Conservation (phyloP, 1,284 basidiomycete species). For the Entoloma clypeatum region DNA sequence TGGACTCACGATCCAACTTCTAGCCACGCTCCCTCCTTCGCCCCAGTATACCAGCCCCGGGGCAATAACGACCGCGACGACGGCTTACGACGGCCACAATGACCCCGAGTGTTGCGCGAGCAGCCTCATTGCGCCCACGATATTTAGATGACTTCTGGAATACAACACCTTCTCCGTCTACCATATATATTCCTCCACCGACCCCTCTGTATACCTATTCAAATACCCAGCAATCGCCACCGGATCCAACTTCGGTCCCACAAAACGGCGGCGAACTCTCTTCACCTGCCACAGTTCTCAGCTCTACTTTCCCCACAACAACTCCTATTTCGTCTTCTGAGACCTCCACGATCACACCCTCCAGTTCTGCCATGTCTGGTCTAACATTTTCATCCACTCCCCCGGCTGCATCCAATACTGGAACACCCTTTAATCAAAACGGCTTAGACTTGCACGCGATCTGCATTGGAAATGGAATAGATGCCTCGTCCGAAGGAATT, state of each 20-base stretch:
- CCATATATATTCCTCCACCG: constrained; percentile 11
- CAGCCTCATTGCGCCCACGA: constrained; percentile 16
- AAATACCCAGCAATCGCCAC: constrained; percentile 11
- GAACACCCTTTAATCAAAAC: constrained; percentile 15
- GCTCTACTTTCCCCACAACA: constrained; percentile 35
- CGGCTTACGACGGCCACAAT: constrained; percentile 12
- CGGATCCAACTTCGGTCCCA: constrained; percentile 4
- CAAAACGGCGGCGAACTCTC: constrained; percentile 9
- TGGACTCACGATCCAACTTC: no score
- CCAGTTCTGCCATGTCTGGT: no score
- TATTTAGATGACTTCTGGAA: constrained; percentile 14
- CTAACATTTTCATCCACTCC: constrained; percentile 20
- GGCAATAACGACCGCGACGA: constrained; percentile 17
- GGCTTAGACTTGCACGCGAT: constrained; percentile 34
- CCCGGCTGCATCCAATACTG: constrained; percentile 21
- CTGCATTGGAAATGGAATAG: constrained; percentile 63
- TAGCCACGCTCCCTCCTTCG: no score
- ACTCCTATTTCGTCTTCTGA: no score
- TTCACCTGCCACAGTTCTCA: constrained; percentile 19
- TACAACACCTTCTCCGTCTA: constrained; percentile 11
- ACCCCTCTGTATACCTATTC: constrained; percentile 10
- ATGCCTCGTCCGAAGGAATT: constrained; percentile 60
- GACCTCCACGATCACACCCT: no score
- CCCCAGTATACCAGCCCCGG: constrained; percentile 22
- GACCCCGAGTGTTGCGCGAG: constrained; percentile 8